phyloP scores from a whole-genome alignment of 805 yeast species.

The Ogataea pignaliae region DNA sequence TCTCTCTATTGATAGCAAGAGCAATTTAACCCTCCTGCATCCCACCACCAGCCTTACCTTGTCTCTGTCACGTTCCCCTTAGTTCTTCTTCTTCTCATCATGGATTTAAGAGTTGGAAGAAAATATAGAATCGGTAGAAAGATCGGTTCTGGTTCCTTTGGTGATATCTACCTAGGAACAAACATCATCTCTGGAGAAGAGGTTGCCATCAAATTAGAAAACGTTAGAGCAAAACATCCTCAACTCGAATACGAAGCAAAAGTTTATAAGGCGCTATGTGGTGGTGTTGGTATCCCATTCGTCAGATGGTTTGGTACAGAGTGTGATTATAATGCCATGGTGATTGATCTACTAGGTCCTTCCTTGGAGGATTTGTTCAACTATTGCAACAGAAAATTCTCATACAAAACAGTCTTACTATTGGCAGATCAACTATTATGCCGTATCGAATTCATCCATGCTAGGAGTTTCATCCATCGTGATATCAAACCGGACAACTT shows the following conservation, averaged over 20 bases:
- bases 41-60: no score
- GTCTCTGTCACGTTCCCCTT: no score
- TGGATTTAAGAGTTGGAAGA: constrained; percentile 87
- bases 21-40: no score
- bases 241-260: constrained; percentile 96
- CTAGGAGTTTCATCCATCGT: constrained; percentile 83
- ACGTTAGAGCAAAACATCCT: constrained; percentile 88
- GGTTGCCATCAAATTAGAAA: constrained; percentile 93
- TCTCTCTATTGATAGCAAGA: no score
- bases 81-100: constrained; percentile 1
- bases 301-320: constrained; percentile 97
- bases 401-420: constrained; percentile 87
- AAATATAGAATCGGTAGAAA: constrained; percentile 91
- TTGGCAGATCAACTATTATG: constrained; percentile 93
- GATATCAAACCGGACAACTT: constrained; percentile 84
- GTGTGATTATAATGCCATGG: constrained; percentile 95
- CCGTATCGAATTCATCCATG: constrained; percentile 92
- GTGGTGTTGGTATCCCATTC: constrained; percentile 96
- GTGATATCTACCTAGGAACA: constrained; percentile 91
- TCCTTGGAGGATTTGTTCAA: constrained; percentile 92
- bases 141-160: constrained; percentile 96
- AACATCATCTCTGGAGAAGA: constrained; percentile 95
- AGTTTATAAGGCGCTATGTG: constrained; percentile 89
- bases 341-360: constrained; percentile 92
- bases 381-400: constrained; percentile 90